Evolutionary conservation across 805 yeast species (phyloP), one percentile per base, ranked within the genome.

Genomic region (Wickerhamiella nectarea): DNA sequence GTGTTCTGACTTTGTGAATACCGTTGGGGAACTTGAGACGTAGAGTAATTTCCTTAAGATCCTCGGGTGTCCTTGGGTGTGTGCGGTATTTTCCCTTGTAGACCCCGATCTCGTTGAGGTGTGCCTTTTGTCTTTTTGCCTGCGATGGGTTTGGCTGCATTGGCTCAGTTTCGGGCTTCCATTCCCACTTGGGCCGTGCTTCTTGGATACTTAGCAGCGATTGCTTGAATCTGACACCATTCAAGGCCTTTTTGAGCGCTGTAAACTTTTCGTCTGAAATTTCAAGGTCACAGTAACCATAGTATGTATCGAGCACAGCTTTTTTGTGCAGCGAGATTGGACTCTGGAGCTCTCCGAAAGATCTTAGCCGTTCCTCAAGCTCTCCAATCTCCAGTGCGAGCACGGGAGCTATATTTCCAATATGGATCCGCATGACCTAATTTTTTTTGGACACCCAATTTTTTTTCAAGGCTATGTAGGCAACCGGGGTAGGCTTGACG

Each of bases 211-310:
- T 65, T 28, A 89, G 59, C 43, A 70, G 74, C 20, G 79, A 68
- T 2, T 94, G 94, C 69, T 81, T 84, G 61, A 70, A 89, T 20
- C 71, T 72, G 1, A 80, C 72, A 24, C 87, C 91, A 56, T 84
- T 72, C 50, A 83, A 70, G 0, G 80, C 65, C 6, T 63, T 58
- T 46, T 70, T 69, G 41, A 89, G 60, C 38, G 71, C 72, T 1
- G 60, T 62, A 44, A 69, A 74, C 28, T 68, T 65, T 17, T 62
- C 60, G 3, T 67, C 64, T 1, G 68, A 58, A 10, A 78, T 59
- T n/a, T 65, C 61, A 59, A 89, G 64, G 18, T 80, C 75, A 1
- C 82, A 58, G 50, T 70, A 85, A 1, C 78, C 95, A 64, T 76
- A 91, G 51, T 63, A 63, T 46, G 65, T 69, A 37, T 72, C 78